Base-by-base conservation (phyloP, 306 rosid genomes). In the Cicer arietinum region DNA sequence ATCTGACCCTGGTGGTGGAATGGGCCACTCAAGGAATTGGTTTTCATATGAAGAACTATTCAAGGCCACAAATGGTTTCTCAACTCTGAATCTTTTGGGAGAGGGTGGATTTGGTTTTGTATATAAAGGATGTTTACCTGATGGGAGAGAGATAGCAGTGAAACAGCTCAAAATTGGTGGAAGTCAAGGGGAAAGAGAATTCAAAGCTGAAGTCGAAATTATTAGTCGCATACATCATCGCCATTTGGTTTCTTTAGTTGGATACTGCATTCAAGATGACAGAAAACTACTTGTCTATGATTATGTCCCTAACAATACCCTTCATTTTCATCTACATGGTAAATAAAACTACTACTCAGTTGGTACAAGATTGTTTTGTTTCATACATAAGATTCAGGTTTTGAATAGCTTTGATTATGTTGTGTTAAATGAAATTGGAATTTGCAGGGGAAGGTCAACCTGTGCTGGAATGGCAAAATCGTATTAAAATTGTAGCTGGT, bases 31-130 rank as follows among this genome's bases (percentile, higher is more conserved):
- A 66, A 88, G 94, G 89, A 54, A 96, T 73, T 90, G 89, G 89
- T 94, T 94, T 82, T 81, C 97, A 12, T 91, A 88, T 76, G 97
- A 89, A 63, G 97, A 89, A 83, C 84, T 94, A 72, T 72, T 67
- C 57, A 86, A 80, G 84, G 95, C 95, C 41, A 94, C 97, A 64
- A 85, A 90, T 81, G 86, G 82, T 10, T 94, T 94, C 89, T 88
- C 95, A 14, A 37, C 82, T 37, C 74, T 85, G 59, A 91, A 90
- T 87, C 88, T 94, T 57, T 83, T 91, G 87, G 98, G 97, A 8
- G 93, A 90, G 86, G 98, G 98, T 16, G 98, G 98, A 65, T 94
- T 90, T 80, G 97, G 98, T 74, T 85, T 76, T 71, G 98, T 94
- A 25, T 94, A 88, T 83, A 94, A 86, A 86, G 98, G 98, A 57